phyloP scores from a whole-genome alignment of 371 early-diverging fungal species.

The Mucor lusitanicus region DNA sequence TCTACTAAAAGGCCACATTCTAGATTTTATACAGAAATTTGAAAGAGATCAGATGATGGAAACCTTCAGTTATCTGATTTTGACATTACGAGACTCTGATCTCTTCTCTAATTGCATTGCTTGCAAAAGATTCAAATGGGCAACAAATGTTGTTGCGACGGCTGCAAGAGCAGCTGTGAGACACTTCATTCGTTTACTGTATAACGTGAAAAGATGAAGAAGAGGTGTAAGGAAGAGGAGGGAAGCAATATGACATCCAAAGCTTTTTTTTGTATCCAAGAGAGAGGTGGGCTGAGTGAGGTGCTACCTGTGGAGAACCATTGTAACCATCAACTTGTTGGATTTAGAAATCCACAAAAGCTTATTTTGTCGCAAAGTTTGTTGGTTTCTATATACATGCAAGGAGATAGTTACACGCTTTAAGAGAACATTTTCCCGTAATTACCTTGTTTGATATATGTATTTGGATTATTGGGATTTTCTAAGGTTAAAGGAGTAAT shows the following conservation, averaged over 20 bases:
- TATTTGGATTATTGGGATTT: background rate
- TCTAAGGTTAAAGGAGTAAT: background rate
- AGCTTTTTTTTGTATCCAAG: background rate
- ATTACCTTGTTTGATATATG: background rate
- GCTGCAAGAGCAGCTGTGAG: background rate
- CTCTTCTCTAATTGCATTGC: background rate
- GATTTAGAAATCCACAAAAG: background rate
- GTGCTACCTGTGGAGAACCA: background rate
- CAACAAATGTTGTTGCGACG: background rate
- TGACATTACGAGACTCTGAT: background rate
- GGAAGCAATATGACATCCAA: background rate
- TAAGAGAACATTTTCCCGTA: background rate
- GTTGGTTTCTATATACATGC: background rate
- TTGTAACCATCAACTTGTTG: background rate
- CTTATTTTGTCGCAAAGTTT: background rate
- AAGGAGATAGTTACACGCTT: background rate
- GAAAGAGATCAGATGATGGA: background rate
- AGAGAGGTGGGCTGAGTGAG: background rate
- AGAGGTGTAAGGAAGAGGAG: background rate
- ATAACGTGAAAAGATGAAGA: background rate
- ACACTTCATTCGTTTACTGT: background rate
- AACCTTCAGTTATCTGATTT: background rate
- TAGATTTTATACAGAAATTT: background rate
- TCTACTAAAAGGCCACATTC: background rate
- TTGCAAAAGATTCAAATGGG: background rate